Evolutionary conservation across 1,139 yeast species (phyloP).

Genomic region (Debaryomyces sp.): DNA sequence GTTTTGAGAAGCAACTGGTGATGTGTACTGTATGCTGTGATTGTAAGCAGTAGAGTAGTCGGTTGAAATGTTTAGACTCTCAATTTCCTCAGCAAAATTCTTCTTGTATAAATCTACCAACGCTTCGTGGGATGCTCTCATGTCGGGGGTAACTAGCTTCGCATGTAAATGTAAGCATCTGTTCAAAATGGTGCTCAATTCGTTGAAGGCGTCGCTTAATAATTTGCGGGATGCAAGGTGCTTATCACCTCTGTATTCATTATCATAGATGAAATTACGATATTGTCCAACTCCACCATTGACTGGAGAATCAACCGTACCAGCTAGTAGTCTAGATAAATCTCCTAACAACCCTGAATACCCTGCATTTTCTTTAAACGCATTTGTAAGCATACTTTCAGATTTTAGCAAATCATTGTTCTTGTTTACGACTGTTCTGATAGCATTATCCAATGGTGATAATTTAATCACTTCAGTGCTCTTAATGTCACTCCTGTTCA

Average conservation of each 20-base stretch:
- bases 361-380: constrained; percentile 57
- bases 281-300: constrained; percentile 92
- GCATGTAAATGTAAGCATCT: constrained; percentile 74
- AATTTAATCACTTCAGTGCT: constrained; percentile 54
- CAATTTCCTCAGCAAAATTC: constrained; percentile 72
- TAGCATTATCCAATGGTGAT: constrained; percentile 87
- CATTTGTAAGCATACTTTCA: constrained; percentile 62
- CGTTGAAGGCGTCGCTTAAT: constrained; percentile 66
- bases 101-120: constrained; percentile 64
- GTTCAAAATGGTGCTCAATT: constrained; percentile 65
- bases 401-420: constrained; percentile 72
- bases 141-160: constrained; percentile 55
- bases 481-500: constrained; percentile 80
- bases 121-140: constrained; percentile 67
- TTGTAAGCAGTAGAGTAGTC: constrained; percentile 34
- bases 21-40: constrained; percentile 15
- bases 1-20: not conserved
- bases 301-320: constrained; percentile 91
- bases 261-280: constrained; percentile 62
- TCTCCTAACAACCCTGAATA: constrained; percentile 58
- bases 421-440: constrained; percentile 65
- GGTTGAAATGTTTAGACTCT: constrained; percentile 35
- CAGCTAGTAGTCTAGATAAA: constrained; percentile 76
- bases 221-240: constrained; percentile 49
- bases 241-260: constrained; percentile 40